These are phyloP conservation scores for Colletotrichum orbiculare DNA, from an alignment of 2,329 filamentous ascomycete genomes.

Conservation along the genomic window DNA sequence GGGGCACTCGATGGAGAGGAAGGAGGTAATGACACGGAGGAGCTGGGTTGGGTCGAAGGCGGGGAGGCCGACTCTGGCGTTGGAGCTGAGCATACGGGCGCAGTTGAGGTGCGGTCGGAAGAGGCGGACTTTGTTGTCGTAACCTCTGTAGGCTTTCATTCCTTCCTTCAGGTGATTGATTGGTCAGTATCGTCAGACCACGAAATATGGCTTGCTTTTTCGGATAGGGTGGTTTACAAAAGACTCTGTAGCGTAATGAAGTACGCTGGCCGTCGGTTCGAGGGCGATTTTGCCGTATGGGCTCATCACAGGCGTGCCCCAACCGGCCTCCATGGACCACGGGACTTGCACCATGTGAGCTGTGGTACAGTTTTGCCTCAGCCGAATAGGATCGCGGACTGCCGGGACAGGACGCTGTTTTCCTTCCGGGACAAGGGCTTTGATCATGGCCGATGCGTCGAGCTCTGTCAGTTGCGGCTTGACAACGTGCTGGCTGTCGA, in stretches of 20 bases:
- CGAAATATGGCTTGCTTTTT: no score
- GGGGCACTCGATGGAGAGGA: slow-evolving; percentile 64
- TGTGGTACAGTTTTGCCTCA: slow-evolving; percentile 40
- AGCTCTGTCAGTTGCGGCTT: slow-evolving; percentile 62
- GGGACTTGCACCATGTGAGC: slow-evolving; percentile 76
- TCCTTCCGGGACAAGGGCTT: slow-evolving; percentile 55
- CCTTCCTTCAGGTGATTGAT: slow-evolving; percentile 59
- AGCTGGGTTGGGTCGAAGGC: slow-evolving; percentile 71
- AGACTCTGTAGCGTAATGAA: slow-evolving; percentile 83
- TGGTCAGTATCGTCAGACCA: no score
- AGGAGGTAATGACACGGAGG: slow-evolving; percentile 70
- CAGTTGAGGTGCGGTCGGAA: slow-evolving; percentile 75
- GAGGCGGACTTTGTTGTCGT: slow-evolving; percentile 71
- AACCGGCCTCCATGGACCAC: slow-evolving; percentile 71
- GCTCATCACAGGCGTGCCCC: slow-evolving; percentile 72
- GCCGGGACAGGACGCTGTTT: slow-evolving; percentile 6
- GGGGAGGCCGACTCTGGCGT: slow-evolving; percentile 71
- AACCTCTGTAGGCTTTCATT: slow-evolving; percentile 76
- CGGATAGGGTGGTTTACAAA: slow-evolving; percentile 53
- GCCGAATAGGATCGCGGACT: slow-evolving; percentile 7
- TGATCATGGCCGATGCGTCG: slow-evolving; percentile 73
- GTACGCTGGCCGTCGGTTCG: slow-evolving; percentile 74
- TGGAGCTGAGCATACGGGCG: slow-evolving; percentile 61
- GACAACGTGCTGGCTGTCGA: slow-evolving; percentile 37
- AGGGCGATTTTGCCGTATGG: slow-evolving; percentile 75